Conservation (phyloP, 352 stramenopile species). For the Globisporangium nagaii region DNA sequence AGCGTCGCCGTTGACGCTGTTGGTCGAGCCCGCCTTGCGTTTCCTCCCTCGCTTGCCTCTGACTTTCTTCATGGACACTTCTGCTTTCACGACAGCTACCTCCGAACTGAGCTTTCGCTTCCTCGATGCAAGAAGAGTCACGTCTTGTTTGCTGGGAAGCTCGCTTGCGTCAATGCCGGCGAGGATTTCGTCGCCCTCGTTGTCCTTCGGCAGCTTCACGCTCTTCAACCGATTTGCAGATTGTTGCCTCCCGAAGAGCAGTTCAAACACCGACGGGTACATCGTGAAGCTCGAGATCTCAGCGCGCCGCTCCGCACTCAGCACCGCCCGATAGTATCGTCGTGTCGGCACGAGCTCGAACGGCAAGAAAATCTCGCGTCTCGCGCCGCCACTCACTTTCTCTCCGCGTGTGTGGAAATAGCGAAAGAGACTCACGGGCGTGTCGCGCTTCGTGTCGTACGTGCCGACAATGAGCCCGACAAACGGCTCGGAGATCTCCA, state of each 20-base stretch:
- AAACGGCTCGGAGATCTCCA: constrained; percentile 76
- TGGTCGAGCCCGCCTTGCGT: neutral
- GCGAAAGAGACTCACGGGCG: constrained; percentile 73
- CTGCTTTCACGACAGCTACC: neutral
- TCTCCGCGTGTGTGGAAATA: constrained; percentile 79
- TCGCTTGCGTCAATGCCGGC: neutral
- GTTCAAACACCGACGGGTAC: constrained; percentile 34
- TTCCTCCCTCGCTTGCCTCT: constrained; percentile 16
- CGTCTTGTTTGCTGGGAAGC: neutral
- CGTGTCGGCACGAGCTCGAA: constrained; percentile 59
- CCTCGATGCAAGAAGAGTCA: neutral
- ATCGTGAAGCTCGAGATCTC: constrained; percentile 23
- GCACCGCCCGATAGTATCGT: constrained; percentile 42
- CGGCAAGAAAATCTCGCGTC: constrained; percentile 54
- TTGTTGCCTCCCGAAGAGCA: constrained; percentile 1
- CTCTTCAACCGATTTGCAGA: neutral
- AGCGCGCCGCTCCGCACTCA: constrained; percentile 37
- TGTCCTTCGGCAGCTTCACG: neutral
- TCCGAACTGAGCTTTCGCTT: constrained; percentile 39
- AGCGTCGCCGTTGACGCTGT: constrained; percentile 4
- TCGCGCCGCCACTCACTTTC: constrained; percentile 49
- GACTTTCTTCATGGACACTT: constrained; percentile 23
- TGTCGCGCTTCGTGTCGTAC: constrained; percentile 82
- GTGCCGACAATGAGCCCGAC: constrained; percentile 93
- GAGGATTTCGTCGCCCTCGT: neutral